These are phyloP conservation scores for Macrolepiota dolichaula DNA, from an alignment of 768 basidiomycete species.

Conservation along the genomic window DNA sequence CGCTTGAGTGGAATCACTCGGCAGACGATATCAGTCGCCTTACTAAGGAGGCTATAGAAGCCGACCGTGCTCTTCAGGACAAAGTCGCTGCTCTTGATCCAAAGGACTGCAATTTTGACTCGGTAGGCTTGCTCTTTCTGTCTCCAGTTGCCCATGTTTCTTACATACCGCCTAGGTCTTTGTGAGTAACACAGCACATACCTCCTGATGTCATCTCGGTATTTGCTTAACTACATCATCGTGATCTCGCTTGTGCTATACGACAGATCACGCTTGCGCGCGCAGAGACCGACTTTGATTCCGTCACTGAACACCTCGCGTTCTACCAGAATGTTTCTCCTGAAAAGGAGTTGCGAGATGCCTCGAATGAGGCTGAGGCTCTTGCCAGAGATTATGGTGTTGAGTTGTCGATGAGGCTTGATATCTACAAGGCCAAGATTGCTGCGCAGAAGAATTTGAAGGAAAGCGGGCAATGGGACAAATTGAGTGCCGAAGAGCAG, in stretches of 20 bases:
- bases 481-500: slow-evolving; percentile 61
- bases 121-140: slow-evolving; percentile 39
- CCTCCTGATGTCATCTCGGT: slow-evolving; percentile 7
- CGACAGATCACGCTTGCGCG: slow-evolving; percentile 55
- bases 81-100: slow-evolving; percentile 54
- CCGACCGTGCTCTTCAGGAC: slow-evolving; percentile 53
- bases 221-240: background rate
- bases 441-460: slow-evolving; percentile 69
- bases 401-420: slow-evolving; percentile 77
- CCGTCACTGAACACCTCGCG: slow-evolving; percentile 52
- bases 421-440: slow-evolving; percentile 72
- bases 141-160: background rate
- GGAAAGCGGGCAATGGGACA: slow-evolving; percentile 56
- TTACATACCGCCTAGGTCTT: slow-evolving; percentile 51
- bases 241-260: background rate
- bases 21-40: slow-evolving; percentile 54
- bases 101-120: slow-evolving; percentile 60
- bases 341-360: slow-evolving; percentile 74
- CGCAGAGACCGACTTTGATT: slow-evolving; percentile 53
- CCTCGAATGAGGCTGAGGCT: slow-evolving; percentile 73
- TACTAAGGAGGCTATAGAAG: slow-evolving; percentile 56
- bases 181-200: slow-evolving; percentile 41
- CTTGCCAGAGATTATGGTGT: slow-evolving; percentile 68
- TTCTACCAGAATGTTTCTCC: slow-evolving; percentile 86
- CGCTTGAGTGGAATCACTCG: slow-evolving; percentile 66